Evolutionary conservation across 306 rosid genomes (phyloP), one percentile per base, ranked within the genome.

Genomic region (Morella rubra): DNA sequence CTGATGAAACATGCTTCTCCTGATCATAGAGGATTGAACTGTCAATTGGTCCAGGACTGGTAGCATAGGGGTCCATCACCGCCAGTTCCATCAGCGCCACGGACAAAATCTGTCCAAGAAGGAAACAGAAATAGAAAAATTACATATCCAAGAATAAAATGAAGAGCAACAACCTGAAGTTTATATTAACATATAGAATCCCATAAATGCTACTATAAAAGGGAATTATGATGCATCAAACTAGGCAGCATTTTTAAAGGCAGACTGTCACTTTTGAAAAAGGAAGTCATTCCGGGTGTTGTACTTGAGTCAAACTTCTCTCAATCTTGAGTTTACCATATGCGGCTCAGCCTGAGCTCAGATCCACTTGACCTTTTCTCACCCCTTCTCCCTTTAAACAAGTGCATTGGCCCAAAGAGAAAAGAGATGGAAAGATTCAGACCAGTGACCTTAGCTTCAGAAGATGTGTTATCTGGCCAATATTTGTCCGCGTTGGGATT

Each of bases 1-100:
- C 98, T 11, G 91, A 84, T 19, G 99, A 96, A 50, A 96, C 98
- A 84, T 96, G 99, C 86, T 96, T 96, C 82, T 92, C 99, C 85
- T 96, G 99, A 80, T 96, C 99, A 87, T 90, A 92, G 49, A 96
- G 96, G 73, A 96, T 88, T 0, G 89, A 92, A 84, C 84, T 91
- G 77, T 96, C 98, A 72, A 96, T 77, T 55, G 99, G 99, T 73
- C 99, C 99, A 3, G 99, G 97, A 91, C 88, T 92, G 51, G 98
- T 85, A 69, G 90, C 87, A 77, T 91, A 89, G 71, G 91, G 96
- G 75, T 92, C 99, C 62, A 37, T 83, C 40, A 85, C 64, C 32
- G 84, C 86, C 58, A 86, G 74, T 50, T 96, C 99, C 99, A 92
- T 92, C 69, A 82, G 77, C 74, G 69, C 64, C 76, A 55, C 86